Percentiles rank a stretch among this genome's conserved stretches.
phyloP scores from a whole-genome alignment of 352 stramenopile species.

The Globisporangium spiculum region DNA sequence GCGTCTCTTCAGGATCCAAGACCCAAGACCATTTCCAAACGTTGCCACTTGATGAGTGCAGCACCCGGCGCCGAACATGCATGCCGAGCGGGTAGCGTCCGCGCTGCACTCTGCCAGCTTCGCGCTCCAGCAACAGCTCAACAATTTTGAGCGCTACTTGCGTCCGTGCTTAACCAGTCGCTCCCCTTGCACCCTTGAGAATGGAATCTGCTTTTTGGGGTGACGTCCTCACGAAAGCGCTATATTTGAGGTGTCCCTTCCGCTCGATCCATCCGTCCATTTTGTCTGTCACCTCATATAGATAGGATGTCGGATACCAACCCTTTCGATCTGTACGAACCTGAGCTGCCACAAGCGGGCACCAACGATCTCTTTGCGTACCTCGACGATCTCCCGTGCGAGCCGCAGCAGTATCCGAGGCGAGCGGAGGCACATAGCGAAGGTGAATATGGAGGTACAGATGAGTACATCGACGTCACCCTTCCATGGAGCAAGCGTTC shows the following conservation, averaged over 20 bases:
- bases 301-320: neutral
- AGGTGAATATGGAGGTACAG: neutral
- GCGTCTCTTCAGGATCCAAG: neutral
- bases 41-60: neutral
- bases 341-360: neutral
- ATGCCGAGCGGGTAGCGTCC: neutral
- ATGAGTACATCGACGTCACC: slow-evolving; percentile 16
- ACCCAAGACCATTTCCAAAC: neutral
- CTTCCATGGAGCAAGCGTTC: slow-evolving; percentile 8
- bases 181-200: no score
- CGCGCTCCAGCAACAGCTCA: neutral
- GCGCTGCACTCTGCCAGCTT: neutral
- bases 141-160: no score
- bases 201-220: no score
- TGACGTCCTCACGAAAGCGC: no score
- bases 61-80: neutral
- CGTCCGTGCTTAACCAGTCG: neutral
- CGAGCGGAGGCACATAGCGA: neutral
- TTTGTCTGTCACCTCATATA: neutral
- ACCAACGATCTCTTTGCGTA: slow-evolving; percentile 10
- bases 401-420: neutral
- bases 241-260: neutral
- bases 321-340: neutral
- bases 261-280: neutral
- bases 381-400: slow-evolving; percentile 11